Conservation (phyloP, 257 asterid species). For the Plectranthus barbatus region DNA sequence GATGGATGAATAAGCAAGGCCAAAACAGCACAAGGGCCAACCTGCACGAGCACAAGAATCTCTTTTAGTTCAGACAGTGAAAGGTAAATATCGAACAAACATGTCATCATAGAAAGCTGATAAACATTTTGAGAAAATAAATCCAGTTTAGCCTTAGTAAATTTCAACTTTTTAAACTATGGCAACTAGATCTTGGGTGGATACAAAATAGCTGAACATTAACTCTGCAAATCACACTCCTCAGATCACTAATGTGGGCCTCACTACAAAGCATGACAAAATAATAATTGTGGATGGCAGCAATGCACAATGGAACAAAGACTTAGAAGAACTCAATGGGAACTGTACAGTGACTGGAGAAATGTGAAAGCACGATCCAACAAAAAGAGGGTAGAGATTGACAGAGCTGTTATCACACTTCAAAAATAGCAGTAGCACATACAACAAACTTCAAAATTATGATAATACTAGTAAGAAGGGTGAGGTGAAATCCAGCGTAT, state of each 20-base stretch:
- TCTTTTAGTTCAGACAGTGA: slow-evolving; percentile 9
- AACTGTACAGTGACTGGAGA: neutral
- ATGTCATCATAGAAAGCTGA: neutral
- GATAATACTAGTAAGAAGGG: neutral
- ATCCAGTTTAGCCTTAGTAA: neutral
- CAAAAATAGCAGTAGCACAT: neutral
- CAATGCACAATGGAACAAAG: neutral
- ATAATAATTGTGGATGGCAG: neutral
- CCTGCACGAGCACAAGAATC: slow-evolving; percentile 26
- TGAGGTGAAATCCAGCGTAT: neutral
- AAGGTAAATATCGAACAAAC: neutral
- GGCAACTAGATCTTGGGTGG: neutral
- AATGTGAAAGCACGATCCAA: neutral
- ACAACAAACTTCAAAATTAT: neutral
- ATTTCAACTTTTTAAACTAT: neutral
- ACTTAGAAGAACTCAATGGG: neutral
- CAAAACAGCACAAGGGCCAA: slow-evolving; percentile 54
- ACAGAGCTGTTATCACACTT: neutral
- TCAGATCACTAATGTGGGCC: neutral
- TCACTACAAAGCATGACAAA: neutral
- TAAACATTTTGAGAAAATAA: neutral
- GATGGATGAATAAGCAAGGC: slow-evolving; percentile 61
- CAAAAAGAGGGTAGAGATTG: neutral
- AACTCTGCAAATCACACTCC: too few relatives aligned
- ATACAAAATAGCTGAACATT: neutral